These are phyloP conservation scores for Cyclanthera cordifolia DNA, from an alignment of 306 rosid species.

Conservation along the genomic window DNA sequence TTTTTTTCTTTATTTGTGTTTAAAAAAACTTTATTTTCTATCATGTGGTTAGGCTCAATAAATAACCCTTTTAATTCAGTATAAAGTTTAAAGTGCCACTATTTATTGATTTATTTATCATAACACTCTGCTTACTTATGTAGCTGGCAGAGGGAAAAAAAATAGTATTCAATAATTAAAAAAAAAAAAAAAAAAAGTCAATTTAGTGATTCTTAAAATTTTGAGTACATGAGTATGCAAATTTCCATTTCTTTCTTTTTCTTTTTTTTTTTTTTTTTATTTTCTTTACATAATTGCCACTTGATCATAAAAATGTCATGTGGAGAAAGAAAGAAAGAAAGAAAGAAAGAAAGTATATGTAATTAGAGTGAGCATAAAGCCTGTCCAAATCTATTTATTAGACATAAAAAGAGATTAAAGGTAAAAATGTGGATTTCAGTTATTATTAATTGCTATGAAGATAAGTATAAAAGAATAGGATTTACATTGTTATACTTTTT, in stretches of 20 bases:
- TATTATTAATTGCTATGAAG: not conserved
- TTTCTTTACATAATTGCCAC: not conserved
- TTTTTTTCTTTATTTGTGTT: no score
- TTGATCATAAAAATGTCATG: not conserved
- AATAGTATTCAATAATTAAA: no score
- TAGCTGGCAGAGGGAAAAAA: not conserved
- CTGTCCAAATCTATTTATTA: not conserved
- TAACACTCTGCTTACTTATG: not conserved
- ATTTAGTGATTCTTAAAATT: not conserved
- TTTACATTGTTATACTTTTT: not conserved
- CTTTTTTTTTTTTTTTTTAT: no score
- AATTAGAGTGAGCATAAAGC: slow-evolving; percentile 8
- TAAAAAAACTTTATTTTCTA: not conserved
- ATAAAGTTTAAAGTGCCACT: slow-evolving; percentile 1
- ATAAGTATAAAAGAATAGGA: not conserved
- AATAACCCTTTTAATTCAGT: not conserved
- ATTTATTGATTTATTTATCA: not conserved
- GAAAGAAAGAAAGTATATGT: no score
- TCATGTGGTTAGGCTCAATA: not conserved
- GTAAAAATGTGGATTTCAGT: not conserved
- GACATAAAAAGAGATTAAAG: not conserved
- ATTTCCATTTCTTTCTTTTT: no score
- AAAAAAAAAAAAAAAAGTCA: no score
- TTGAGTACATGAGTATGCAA: no score
- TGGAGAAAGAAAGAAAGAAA: not conserved